Percentiles rank a stretch among this genome's conserved stretches.
Conservation (phyloP, 176 grass and related monocot species). For the Carex scoparia region DNA sequence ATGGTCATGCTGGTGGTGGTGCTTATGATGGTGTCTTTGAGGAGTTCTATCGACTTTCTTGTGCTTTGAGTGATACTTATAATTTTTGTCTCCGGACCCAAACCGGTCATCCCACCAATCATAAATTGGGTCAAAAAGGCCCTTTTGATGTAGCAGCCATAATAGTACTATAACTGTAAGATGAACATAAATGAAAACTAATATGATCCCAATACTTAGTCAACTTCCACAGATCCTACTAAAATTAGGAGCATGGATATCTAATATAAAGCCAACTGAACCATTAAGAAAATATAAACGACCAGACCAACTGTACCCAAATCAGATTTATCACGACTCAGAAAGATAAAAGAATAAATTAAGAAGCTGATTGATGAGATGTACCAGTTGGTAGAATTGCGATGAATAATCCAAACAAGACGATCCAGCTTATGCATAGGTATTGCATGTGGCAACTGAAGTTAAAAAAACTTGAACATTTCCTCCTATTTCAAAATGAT, state of each 20-base stretch:
- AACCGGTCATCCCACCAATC: conserved; percentile 54
- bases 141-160: conserved; percentile 70
- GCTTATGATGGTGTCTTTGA: conserved; percentile 10
- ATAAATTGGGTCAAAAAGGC: conserved; percentile 61
- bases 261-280: background rate
- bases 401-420: conserved; percentile 46
- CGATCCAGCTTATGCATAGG: conserved; percentile 51
- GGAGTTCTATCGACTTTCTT: background rate
- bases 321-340: background rate
- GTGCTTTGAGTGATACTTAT: conserved; percentile 10
- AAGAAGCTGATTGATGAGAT: background rate
- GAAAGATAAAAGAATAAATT: conserved; percentile 1
- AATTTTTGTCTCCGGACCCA: conserved; percentile 12
- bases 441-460: conserved; percentile 67
- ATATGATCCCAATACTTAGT: background rate
- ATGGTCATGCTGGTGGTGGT: conserved; percentile 9
- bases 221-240: background rate
- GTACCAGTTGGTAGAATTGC: conserved; percentile 45
- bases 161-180: conserved; percentile 38
- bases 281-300: background rate
- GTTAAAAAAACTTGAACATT: conserved; percentile 62
- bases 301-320: background rate
- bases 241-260: background rate
- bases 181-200: background rate
- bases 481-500: conserved; percentile 36